A percentile compares a stretch with the other conserved stretches of the same genome.
phyloP scores from a whole-genome alignment of 1,139 yeast genomes.

The Spathaspora sp. region DNA sequence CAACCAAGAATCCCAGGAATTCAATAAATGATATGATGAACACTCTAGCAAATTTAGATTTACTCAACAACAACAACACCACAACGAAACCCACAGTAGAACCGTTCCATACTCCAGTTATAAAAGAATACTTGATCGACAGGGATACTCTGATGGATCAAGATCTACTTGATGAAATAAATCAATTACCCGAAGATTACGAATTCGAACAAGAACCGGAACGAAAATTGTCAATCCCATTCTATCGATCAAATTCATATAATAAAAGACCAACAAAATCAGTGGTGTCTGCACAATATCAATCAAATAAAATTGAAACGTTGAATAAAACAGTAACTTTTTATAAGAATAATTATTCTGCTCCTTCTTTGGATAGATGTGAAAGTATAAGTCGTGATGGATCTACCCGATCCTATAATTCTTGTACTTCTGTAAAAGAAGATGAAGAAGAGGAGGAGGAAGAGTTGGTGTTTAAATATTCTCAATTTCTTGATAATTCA shows the following conservation, averaged over 20 bases:
- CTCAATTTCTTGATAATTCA: conserved; percentile 4
- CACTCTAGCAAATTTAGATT: conserved; percentile 12
- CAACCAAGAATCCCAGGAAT: conserved; percentile 17
- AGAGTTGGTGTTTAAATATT: not conserved
- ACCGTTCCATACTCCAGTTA: conserved; percentile 1
- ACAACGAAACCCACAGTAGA: not conserved
- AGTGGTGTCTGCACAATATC: conserved; percentile 21
- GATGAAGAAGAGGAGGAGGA: conserved; percentile 2
- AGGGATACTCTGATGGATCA: conserved; percentile 22
- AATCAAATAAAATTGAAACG: conserved; percentile 50
- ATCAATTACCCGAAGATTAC: conserved; percentile 59
- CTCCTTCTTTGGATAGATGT: conserved; percentile 14
- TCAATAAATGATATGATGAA: conserved; percentile 29
- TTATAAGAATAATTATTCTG: conserved; percentile 26
- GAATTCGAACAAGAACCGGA: conserved; percentile 42
- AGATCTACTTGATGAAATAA: conserved; percentile 52
- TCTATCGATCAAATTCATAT: conserved; percentile 36
- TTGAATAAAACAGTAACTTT: conserved; percentile 57
- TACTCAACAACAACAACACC: not conserved
- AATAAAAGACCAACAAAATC: conserved; percentile 37
- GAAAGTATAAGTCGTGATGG: conserved; percentile 29
- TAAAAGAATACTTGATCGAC: conserved; percentile 1
- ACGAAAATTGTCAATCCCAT: conserved; percentile 7
- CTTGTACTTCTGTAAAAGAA: conserved; percentile 23
- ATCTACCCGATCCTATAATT: conserved; percentile 27